Evolutionary conservation across 805 yeast genomes (phyloP).

Genomic region (Saturnispora hagleri): DNA sequence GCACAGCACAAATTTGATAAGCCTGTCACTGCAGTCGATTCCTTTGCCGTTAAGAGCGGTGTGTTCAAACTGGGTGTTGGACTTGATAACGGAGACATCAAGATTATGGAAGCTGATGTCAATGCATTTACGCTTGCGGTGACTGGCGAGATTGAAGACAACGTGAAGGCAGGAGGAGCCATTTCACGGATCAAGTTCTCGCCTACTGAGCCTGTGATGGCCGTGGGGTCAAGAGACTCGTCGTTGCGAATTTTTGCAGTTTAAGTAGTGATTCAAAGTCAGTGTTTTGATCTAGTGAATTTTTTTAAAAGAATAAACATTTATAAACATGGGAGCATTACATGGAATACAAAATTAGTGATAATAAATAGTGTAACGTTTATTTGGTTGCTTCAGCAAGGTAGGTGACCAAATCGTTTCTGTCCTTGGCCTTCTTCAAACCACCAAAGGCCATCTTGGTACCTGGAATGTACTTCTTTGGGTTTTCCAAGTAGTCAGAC

Average conservation of each 20-base stretch:
- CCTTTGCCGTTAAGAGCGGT: slow-evolving; percentile 28
- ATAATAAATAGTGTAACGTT: slow-evolving; percentile 6
- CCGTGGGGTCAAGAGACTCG: slow-evolving; percentile 57
- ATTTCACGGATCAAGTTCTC: slow-evolving; percentile 57
- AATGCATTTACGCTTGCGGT: slow-evolving; percentile 21
- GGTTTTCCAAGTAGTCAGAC: slow-evolving; percentile 96
- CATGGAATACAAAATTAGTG: neutral
- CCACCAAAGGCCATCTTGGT: slow-evolving; percentile 99
- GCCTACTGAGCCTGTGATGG: slow-evolving; percentile 30
- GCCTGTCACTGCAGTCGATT: slow-evolving; percentile 64
- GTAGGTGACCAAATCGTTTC: slow-evolving; percentile 93
- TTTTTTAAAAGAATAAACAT: neutral
- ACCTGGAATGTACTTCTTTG: slow-evolving; percentile 99
- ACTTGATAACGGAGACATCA: slow-evolving; percentile 56
- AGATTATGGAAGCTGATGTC: slow-evolving; percentile 32
- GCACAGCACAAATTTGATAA: slow-evolving; percentile 36
- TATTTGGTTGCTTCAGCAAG: slow-evolving; percentile 48
- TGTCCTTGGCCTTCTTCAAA: slow-evolving; percentile 97
- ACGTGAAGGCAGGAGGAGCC: slow-evolving; percentile 50
- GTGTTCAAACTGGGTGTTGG: slow-evolving; percentile 50
- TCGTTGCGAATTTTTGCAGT: slow-evolving; percentile 37
- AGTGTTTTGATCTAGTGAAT: neutral
- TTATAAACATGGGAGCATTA: slow-evolving; percentile 1
- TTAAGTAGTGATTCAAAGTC: neutral
- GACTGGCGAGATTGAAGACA: slow-evolving; percentile 28